Evolutionary conservation across 2,329 filamentous ascomycete genomes (phyloP).

Genomic region (Parascedosporium putredinis): DNA sequence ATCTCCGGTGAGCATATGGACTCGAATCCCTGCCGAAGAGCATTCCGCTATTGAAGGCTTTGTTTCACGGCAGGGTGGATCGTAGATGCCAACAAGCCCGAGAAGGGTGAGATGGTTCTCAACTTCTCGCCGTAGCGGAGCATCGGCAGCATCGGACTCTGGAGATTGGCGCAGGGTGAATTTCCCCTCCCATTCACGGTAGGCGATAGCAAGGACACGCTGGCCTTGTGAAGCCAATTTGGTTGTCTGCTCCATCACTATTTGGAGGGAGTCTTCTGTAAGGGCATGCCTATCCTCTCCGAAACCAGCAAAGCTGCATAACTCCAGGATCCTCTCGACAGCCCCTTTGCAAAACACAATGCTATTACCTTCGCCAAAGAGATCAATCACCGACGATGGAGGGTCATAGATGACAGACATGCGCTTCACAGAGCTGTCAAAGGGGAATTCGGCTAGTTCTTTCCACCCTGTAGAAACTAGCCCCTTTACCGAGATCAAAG

Average conservation of each 20-base stretch:
- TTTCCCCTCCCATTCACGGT: constrained; percentile 45
- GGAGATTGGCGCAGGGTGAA: constrained; percentile 27
- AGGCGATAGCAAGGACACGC: constrained; percentile 61
- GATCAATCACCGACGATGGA: constrained; percentile 28
- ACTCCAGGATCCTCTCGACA: constrained; percentile 48
- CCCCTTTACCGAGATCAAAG: constrained; percentile 47
- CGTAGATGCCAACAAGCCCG: constrained; percentile 78
- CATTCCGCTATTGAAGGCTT: constrained; percentile 61
- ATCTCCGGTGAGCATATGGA: constrained; percentile 80
- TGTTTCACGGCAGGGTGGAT: constrained; percentile 74
- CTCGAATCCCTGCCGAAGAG: constrained; percentile 62
- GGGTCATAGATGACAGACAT: constrained; percentile 66
- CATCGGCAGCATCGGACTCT: constrained; percentile 20
- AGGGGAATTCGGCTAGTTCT: constrained; percentile 63
- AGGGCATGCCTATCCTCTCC: constrained; percentile 32
- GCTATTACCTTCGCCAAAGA: constrained; percentile 31
- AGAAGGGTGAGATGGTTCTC: constrained; percentile 62
- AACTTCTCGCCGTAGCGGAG: constrained; percentile 45
- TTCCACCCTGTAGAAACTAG: constrained; percentile 46
- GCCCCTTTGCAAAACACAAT: constrained; percentile 53
- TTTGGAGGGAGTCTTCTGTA: constrained; percentile 38
- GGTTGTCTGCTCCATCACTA: constrained; percentile 44
- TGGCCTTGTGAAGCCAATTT: constrained; percentile 56
- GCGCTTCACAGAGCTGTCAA: constrained; percentile 67
- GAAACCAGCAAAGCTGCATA: constrained; percentile 38